Base-by-base conservation (phyloP, 768 basidiomycete genomes). In the Favolaschia claudopus region DNA sequence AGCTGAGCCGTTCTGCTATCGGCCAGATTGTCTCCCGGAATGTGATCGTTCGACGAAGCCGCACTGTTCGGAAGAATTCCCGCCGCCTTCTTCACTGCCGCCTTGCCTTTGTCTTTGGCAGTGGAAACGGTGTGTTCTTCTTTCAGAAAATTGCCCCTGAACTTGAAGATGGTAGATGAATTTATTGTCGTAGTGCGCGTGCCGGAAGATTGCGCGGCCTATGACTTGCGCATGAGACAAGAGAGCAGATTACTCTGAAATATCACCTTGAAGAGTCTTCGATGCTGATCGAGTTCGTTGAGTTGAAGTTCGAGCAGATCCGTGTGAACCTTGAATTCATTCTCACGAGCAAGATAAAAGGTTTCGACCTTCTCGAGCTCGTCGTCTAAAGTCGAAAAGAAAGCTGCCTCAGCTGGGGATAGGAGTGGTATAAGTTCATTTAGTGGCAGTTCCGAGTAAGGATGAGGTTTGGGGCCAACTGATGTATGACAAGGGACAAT, bases 351-450 rank as follows among this genome's bases (percentile, higher is more conserved):
- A 6, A 83, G 67, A 70, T 93, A 99, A 72, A 99, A 99, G 1
- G 77, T 74, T 58, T 92, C 92, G 13, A 98, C 86, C 72, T 96
- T 97, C 20, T 89, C 86, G 3, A 98, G 77, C 70, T 99, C 89
- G 1, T 69, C 69, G 64, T 97, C 92, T 7, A 98, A 79, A 22
- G 86, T 78, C 3, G 85, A 80, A 58, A 99, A 92, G 76, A 97
- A 99, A 7, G 78, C 78, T 28, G 74, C 68, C 67, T 96, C 90
- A 22, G 81, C 74, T 0, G 85, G 79, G 13, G 86, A 80, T 19
- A 95, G 77, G 10, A 80, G 72, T 5, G 82, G 78, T 17, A 91
- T 70, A 24, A 92, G 72, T 20, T 81, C 76, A 22, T 72, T 75
- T 14, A 87, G 61, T 4, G 83, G 73, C 2, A 80, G 70, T 3